Evolutionary conservation across 495 filamentous ascomycete species (phyloP).

Genomic region (Hyaloscypha bicolor): DNA sequence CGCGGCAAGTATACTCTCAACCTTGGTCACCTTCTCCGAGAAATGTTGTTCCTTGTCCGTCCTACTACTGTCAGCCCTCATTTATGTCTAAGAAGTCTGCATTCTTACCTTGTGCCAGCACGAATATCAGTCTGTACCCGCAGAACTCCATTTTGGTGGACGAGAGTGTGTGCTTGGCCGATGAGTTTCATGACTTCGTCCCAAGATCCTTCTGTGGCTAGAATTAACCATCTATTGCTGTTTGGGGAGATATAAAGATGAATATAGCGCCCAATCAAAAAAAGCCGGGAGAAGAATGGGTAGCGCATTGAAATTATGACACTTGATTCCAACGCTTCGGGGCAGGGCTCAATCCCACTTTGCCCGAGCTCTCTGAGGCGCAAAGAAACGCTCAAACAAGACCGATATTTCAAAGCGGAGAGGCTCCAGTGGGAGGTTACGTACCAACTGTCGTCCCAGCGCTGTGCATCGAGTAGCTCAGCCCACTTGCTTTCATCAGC

Average conservation of each 20-base stretch:
- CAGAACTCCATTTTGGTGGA: conserved; percentile 80
- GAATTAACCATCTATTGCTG: background rate
- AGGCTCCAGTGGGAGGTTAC: conserved; percentile 33
- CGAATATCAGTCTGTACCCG: conserved; percentile 90
- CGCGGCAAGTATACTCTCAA: conserved; percentile 55
- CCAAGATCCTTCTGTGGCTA: conserved; percentile 78
- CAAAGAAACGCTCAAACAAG: no score
- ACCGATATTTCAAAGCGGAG: background rate
- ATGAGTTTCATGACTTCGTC: conserved; percentile 86
- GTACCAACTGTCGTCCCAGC: conserved; percentile 84
- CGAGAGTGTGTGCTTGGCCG: conserved; percentile 83
- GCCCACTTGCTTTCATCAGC: conserved; percentile 75
- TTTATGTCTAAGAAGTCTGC: background rate
- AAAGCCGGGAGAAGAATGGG: no score
- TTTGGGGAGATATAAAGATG: background rate
- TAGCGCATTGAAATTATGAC: no score
- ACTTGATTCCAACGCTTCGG: no score
- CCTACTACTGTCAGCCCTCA: conserved; percentile 35
- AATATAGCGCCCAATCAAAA: no score
- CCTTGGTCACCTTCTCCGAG: conserved; percentile 67
- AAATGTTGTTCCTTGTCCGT: conserved; percentile 70
- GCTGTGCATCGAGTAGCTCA: conserved; percentile 87
- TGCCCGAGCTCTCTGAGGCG: no score
- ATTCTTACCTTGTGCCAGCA: conserved; percentile 73
- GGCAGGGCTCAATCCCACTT: no score